Evolutionary conservation across 441 rosid genomes (phyloP), one percentile per base, ranked within the genome.

Genomic region (Populus hybrid): DNA sequence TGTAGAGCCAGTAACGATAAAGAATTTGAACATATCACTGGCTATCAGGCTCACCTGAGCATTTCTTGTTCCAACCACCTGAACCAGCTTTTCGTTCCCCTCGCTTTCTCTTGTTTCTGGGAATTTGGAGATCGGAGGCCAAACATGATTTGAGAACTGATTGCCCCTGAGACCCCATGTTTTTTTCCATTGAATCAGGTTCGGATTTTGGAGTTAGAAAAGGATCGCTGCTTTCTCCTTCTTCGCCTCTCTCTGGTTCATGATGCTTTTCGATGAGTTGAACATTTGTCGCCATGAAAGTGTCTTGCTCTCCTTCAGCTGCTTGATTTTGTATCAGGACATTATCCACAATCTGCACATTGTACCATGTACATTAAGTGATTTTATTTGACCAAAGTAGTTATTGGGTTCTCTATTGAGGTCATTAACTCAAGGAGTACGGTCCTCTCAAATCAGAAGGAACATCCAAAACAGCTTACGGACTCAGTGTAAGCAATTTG

Each of bases 91-190:
- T 94, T 71, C 97, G 89, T 50, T 94, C 98, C 46, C 89, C 99
- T 80, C 98, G 88, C 78, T 90, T 95, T 82, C 98, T 90, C 82
- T 95, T 95, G 88, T 88, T 94, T 81, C 83, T 86, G 0, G 97
- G 97, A 80, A 95, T 84, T 73, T 88, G 84, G 78, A 90, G 76
- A 63, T 94, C 97, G 4, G 94, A 81, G 65, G 92, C 93, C 74
- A 95, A 86, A 85, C 92, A 90, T 69, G 95, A 87, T 78, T 88
- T 85, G 28, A 92, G 90, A 82, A 85, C 85, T 18, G 93, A 81
- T 46, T 88, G 90, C 57, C 66, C 84, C 75, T 81, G 86, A 71
- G 81, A 32, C 10, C 63, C 72, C 0, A 53, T 65, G 46, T 79
- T 42, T 82, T 78, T 84, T 12, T 75, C 77, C 67, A 46, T 79